These are phyloP conservation scores for Sclerotinia subarctica DNA, from an alignment of 2,329 filamentous ascomycete species.

Conservation along the genomic window DNA sequence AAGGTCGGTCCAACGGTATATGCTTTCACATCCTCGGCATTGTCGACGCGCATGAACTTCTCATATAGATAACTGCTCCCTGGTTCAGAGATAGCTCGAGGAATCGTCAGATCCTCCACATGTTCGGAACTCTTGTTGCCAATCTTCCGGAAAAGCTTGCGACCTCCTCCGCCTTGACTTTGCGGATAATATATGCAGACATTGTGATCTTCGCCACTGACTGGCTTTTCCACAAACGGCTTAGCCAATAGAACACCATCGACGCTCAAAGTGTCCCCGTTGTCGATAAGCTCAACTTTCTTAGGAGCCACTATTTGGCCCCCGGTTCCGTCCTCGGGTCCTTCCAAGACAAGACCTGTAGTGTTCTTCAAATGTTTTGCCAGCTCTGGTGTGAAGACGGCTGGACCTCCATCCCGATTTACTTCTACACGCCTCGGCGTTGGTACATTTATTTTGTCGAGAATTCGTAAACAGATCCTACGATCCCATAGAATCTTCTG, in stretches of 20 bases:
- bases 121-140: slow-evolving; percentile 99
- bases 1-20: slow-evolving; percentile 93
- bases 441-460: slow-evolving; percentile 85
- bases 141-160: slow-evolving; percentile 92
- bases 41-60: slow-evolving; percentile 93
- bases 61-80: slow-evolving; percentile 91
- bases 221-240: slow-evolving; percentile 96
- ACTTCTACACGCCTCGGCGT: slow-evolving; percentile 88
- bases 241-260: slow-evolving; percentile 81
- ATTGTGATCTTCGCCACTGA: slow-evolving; percentile 98
- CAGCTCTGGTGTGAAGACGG: slow-evolving; percentile 72
- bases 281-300: slow-evolving; percentile 81
- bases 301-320: slow-evolving; percentile 51
- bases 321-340: slow-evolving; percentile 64
- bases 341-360: slow-evolving; percentile 72
- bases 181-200: slow-evolving; percentile 96
- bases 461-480: slow-evolving; percentile 78
- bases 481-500: slow-evolving; percentile 97
- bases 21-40: slow-evolving; percentile 96
- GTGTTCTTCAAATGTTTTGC: slow-evolving; percentile 76
- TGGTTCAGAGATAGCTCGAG: slow-evolving; percentile 77
- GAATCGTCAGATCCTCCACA: slow-evolving; percentile 70
- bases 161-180: slow-evolving; percentile 80
- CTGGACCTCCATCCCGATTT: slow-evolving; percentile 86
- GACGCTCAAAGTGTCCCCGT: slow-evolving; percentile 82